These are phyloP conservation scores for Murraya koenigii DNA, from an alignment of 345 rosid species.

Conservation along the genomic window DNA sequence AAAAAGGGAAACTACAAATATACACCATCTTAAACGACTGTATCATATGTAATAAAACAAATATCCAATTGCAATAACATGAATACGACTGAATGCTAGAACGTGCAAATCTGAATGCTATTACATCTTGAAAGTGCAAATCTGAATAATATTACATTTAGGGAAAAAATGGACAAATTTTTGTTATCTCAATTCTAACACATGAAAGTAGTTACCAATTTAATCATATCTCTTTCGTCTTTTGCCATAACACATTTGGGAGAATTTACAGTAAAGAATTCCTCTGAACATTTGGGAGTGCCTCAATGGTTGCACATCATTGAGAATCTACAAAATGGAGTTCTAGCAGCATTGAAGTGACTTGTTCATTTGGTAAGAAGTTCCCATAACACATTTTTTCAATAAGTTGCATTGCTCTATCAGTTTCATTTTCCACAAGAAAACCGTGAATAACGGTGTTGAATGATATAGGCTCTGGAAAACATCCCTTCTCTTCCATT, in stretches of 20 bases:
- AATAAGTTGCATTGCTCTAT: slow-evolving; percentile 11
- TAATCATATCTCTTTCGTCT: not conserved
- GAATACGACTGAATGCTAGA: not conserved
- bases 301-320: not conserved
- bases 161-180: not conserved
- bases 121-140: too few relatives aligned
- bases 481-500: slow-evolving; percentile 24
- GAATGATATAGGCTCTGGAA: slow-evolving; percentile 15
- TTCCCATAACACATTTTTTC: slow-evolving; percentile 13
- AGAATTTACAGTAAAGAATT: not conserved
- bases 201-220: not conserved
- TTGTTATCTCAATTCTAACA: not conserved
- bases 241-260: not conserved
- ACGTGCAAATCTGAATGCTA: too few relatives aligned
- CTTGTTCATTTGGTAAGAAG: slow-evolving; percentile 6
- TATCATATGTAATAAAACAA: not conserved
- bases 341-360: slow-evolving; percentile 4
- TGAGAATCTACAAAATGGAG: slow-evolving; percentile 6
- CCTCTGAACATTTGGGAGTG: not conserved
- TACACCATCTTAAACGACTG: not conserved
- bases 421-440: not conserved
- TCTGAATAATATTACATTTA: not conserved
- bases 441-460: slow-evolving; percentile 16
- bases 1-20: not conserved
- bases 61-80: not conserved